phyloP scores from a whole-genome alignment of 108 stramenopile genomes.

The Pseudonitzschia pungens region DNA sequence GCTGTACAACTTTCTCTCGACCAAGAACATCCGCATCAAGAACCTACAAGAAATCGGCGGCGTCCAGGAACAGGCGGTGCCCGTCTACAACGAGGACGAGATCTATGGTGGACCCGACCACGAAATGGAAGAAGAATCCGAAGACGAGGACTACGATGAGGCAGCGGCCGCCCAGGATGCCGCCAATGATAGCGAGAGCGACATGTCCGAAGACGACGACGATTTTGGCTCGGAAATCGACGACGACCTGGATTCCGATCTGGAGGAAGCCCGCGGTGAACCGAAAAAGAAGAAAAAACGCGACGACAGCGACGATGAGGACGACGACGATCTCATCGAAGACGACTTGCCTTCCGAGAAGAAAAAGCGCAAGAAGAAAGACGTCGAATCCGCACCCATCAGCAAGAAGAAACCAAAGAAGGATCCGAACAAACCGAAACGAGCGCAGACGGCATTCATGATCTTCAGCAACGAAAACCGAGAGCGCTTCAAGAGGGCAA shows the following conservation, averaged over 20 bases:
- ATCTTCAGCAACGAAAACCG: slow-evolving; percentile 50
- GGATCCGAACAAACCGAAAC: slow-evolving; percentile 56
- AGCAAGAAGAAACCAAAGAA: slow-evolving; percentile 51
- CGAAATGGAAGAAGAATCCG: slow-evolving; percentile 51
- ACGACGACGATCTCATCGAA: slow-evolving; percentile 19
- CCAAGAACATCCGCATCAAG: slow-evolving; percentile 89
- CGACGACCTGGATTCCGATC: slow-evolving; percentile 50
- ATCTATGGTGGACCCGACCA: slow-evolving; percentile 66
- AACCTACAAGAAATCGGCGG: slow-evolving; percentile 72
- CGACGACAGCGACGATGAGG: slow-evolving; percentile 36
- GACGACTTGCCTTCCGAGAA: neutral
- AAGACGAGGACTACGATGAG: slow-evolving; percentile 64
- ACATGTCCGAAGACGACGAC: slow-evolving; percentile 35
- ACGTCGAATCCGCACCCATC: slow-evolving; percentile 12
- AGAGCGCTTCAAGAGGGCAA: slow-evolving; percentile 50
- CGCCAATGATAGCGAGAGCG: slow-evolving; percentile 23
- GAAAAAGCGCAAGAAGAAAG: slow-evolving; percentile 36
- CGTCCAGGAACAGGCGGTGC: slow-evolving; percentile 28
- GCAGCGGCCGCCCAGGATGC: slow-evolving; percentile 59
- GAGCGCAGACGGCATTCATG: slow-evolving; percentile 56
- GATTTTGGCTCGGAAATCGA: slow-evolving; percentile 57
- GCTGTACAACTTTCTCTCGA: slow-evolving; percentile 83
- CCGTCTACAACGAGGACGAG: slow-evolving; percentile 69
- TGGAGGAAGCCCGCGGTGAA: slow-evolving; percentile 43
- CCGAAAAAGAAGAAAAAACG: slow-evolving; percentile 32